Percentiles rank a stretch among this genome's conserved stretches.
Evolutionary conservation across 2,329 filamentous ascomycete genomes (phyloP).

Genomic region (Aspergillus fructus): DNA sequence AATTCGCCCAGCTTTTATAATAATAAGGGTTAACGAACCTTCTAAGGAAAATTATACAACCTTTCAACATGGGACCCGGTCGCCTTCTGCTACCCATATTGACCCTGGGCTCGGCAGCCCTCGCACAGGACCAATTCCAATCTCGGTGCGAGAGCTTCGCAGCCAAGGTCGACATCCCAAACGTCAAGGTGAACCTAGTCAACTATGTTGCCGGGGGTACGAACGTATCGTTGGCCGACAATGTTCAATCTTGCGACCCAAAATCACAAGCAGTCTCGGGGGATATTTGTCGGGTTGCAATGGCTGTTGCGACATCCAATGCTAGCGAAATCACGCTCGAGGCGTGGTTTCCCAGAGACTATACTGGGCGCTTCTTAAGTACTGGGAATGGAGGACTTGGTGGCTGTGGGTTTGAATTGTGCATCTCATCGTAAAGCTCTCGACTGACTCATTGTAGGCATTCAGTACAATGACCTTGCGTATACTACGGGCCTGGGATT

Average conservation of each 20-base stretch:
- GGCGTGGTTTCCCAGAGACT: constrained; percentile 49
- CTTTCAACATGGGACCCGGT: constrained; percentile 12
- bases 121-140: constrained; percentile 27
- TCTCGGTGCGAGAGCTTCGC: constrained; percentile 25
- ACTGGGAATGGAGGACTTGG: constrained; percentile 52
- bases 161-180: constrained; percentile 26
- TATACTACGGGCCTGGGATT: constrained; percentile 47
- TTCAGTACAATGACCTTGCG: constrained; percentile 46
- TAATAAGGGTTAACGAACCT: background rate
- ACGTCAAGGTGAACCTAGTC: constrained; percentile 32
- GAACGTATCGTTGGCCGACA: constrained; percentile 39
- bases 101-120: constrained; percentile 18
- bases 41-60: background rate
- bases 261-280: constrained; percentile 33
- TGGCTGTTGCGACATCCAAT: constrained; percentile 44
- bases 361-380: constrained; percentile 48
- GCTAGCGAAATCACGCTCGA: constrained; percentile 49
- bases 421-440: too few species aligned
- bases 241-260: constrained; percentile 35
- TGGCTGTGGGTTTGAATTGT: constrained; percentile 39
- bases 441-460: constrained; percentile 30
- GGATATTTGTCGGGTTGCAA: constrained; percentile 42
- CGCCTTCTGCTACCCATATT: constrained; percentile 17
- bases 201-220: constrained; percentile 38
- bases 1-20: background rate